Evolutionary conservation across 148 eudicot genomes (phyloP), one percentile per base, ranked within the genome.

Genomic region (Fagopyrum homotropicum): DNA sequence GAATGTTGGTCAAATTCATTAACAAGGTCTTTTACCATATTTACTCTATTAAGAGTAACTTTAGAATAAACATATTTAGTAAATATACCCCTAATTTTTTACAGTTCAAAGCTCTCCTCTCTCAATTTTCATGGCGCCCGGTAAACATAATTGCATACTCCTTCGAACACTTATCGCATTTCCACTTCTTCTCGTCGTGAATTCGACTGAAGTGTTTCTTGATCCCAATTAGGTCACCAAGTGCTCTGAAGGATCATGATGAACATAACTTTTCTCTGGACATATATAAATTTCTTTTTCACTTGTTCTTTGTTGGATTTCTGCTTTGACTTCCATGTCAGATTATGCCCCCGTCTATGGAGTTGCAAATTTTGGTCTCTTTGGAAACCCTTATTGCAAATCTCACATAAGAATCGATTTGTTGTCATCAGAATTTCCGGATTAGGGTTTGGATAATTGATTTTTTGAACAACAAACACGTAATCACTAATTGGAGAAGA

Each of bases 391-490:
- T 6, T 17, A 2, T 56, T 17, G 61, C 61, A 56, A 4, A 56
- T 3, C 29, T 6, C 26, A 9, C 61, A 56, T 29, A n/a, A 8
- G 26, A 56, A 56, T 5, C 61, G 61, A 10, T 56, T 8, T 7
- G 8, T 17, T 9, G 61, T 29, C 9, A 56, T 7, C 2, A 56
- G 8, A n/a, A n/a, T n/a, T n/a, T n/a, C n/a, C n/a, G 84, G 80
- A 72, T 74, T 80, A 35, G 82, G 82, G 73, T 74, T 76, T 49
- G 85, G 77, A 57, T 69, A 69, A 7, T 22, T 19, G 43, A 56
- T n/a, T 14, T 60, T 43, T 29, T 60, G 68, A 12, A 43, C 16
- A 43, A 15, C 22, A 8, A 69, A 69, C 26, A 19, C 72, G 5
- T 10, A 4, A 60, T 9, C 29, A 7, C 1, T 60, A 6, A 11